Percentiles rank a stretch among this genome's conserved stretches.
These are phyloP conservation scores for Aspergillus niger DNA, from an alignment of 2,329 filamentous ascomycete species.

Conservation along the genomic window DNA sequence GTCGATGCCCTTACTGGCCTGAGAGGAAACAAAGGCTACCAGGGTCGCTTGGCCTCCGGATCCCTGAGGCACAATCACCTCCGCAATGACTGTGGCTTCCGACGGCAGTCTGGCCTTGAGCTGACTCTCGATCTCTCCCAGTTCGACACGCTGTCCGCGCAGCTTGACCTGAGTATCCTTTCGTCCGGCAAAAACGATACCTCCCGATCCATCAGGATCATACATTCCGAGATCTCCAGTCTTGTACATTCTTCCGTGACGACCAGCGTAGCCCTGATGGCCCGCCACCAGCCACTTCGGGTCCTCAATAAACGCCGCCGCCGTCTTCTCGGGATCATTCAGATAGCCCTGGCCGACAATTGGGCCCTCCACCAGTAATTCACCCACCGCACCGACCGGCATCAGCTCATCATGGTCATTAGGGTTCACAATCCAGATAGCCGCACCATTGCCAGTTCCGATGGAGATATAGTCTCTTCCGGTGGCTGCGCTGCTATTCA, in stretches of 20 bases:
- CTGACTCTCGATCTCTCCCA: constrained; percentile 45
- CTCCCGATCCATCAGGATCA: constrained; percentile 41
- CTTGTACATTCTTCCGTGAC: constrained; percentile 41
- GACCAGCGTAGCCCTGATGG: constrained; percentile 26
- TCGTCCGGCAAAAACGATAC: constrained; percentile 41
- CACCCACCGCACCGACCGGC: constrained; percentile 50
- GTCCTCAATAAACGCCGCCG: constrained; percentile 38
- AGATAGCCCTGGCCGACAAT: constrained; percentile 52
- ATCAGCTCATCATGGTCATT: constrained; percentile 39
- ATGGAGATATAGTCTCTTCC: constrained; percentile 43
- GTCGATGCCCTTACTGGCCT: constrained; percentile 25
- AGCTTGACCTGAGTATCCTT: constrained; percentile 47
- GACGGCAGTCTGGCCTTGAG: constrained; percentile 32
- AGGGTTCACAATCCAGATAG: constrained; percentile 45
- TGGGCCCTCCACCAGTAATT: constrained; percentile 51
- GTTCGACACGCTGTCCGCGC: constrained; percentile 47
- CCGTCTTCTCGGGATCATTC: constrained; percentile 41
- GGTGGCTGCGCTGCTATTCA: constrained; percentile 39
- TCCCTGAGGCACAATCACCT: constrained; percentile 48
- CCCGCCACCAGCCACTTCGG: constrained; percentile 41
- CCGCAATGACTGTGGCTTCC: constrained; percentile 47
- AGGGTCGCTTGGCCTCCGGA: constrained; percentile 32
- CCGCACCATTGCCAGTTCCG: constrained; percentile 38
- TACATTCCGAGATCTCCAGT: constrained; percentile 45
- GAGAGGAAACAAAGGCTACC: constrained; percentile 34